Conservation (phyloP, 2,329 filamentous ascomycete genomes). For the Neocatenulostroma microsporum region DNA sequence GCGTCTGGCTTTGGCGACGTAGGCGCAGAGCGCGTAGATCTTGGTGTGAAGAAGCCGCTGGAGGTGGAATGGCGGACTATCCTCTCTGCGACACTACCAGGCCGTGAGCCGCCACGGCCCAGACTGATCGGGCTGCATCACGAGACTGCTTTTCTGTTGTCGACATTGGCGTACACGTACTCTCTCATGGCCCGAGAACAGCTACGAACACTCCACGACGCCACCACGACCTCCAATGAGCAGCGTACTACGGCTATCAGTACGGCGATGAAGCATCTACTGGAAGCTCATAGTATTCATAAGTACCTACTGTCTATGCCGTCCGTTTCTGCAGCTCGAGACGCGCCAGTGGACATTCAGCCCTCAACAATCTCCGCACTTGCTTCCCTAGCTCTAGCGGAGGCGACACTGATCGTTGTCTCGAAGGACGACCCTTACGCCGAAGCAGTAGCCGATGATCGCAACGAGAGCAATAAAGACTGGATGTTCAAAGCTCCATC, state of each 20-base stretch:
- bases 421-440: constrained; percentile 93
- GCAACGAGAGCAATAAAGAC: constrained; percentile 76
- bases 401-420: constrained; percentile 83
- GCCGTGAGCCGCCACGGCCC: constrained; percentile 58
- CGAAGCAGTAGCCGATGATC: constrained; percentile 67
- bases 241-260: constrained; percentile 63
- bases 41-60: constrained; percentile 60
- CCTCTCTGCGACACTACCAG: constrained; percentile 56
- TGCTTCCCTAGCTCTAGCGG: constrained; percentile 63
- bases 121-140: constrained; percentile 68
- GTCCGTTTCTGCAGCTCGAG: constrained; percentile 44
- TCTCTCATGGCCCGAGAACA: constrained; percentile 63
- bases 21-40: constrained; percentile 56
- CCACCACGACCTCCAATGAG: constrained; percentile 53
- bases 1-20: constrained; percentile 45
- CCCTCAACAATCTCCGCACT: constrained; percentile 38
- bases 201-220: constrained; percentile 65
- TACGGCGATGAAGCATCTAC: constrained; percentile 66
- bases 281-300: constrained; percentile 73
- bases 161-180: constrained; percentile 67
- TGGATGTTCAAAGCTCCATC: constrained; percentile 95
- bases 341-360: constrained; percentile 35
- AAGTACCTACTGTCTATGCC: constrained; percentile 50
- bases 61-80: constrained; percentile 76
- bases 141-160: constrained; percentile 72